Evolutionary conservation across 2,329 filamentous ascomycete genomes (phyloP).

Genomic region (Microthyrium microscopicum): DNA sequence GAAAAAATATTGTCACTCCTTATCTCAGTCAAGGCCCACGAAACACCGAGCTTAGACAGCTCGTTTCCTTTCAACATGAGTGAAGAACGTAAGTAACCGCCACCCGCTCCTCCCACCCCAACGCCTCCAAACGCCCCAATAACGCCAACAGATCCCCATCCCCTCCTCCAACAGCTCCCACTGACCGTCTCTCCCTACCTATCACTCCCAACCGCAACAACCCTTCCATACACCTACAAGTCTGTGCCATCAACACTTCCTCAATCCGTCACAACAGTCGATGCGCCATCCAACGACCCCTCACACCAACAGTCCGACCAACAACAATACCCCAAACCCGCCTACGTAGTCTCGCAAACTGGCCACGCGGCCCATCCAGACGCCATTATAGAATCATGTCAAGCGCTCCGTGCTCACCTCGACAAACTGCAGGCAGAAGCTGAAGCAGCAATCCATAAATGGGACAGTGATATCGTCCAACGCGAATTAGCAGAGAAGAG

Average conservation of each 20-base stretch:
- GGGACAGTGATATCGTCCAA: conserved; percentile 49
- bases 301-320: conserved; percentile 39
- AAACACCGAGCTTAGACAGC: too few relatives aligned
- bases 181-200: conserved; percentile 91
- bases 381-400: conserved; percentile 69
- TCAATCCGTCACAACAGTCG: conserved; percentile 42
- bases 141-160: conserved; percentile 45
- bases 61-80: conserved; percentile 16
- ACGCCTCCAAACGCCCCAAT: not conserved
- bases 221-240: conserved; percentile 91
- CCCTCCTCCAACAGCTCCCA: conserved; percentile 79
- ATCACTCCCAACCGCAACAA: conserved; percentile 73
- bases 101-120: too few relatives aligned
- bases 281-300: conserved; percentile 21
- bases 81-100: conserved; percentile 19
- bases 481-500: conserved; percentile 66
- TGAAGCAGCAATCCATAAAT: conserved; percentile 46
- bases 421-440: conserved; percentile 51
- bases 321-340: conserved; percentile 22
- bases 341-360: conserved; percentile 64
- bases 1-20: too few relatives aligned
- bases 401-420: conserved; percentile 61
- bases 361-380: conserved; percentile 70
- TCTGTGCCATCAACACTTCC: conserved; percentile 75
- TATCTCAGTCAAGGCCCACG: too few relatives aligned